These are phyloP conservation scores for Arabidopsis lyrata DNA, from an alignment of 441 rosid genomes.

Conservation along the genomic window DNA sequence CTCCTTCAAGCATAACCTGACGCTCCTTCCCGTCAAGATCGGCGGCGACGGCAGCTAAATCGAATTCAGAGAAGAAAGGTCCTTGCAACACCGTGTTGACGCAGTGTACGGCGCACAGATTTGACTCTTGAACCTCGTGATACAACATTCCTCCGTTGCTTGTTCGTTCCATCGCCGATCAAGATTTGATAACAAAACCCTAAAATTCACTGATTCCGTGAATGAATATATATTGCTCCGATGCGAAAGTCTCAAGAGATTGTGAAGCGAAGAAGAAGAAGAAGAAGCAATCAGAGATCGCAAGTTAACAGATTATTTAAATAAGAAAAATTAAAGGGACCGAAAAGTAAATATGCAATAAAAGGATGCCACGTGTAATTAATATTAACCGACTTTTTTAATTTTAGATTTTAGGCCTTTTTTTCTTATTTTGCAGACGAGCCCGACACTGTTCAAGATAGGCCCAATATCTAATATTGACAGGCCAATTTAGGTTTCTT, in stretches of 20 bases:
- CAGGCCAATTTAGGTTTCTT: background rate
- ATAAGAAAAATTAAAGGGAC: background rate
- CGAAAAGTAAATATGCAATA: background rate
- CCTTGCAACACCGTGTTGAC: constrained; percentile 96
- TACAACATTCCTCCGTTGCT: constrained; percentile 97
- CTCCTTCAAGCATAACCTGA: constrained; percentile 70
- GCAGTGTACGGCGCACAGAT: constrained; percentile 99
- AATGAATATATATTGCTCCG: constrained; percentile 3
- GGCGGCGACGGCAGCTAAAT: constrained; percentile 91
- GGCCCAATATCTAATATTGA: constrained; percentile 13
- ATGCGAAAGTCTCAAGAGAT: constrained; percentile 22
- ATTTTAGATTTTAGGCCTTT: background rate
- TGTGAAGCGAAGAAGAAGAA: constrained; percentile 8
- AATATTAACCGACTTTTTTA: background rate
- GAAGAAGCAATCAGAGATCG: background rate
- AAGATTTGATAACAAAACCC: background rate
- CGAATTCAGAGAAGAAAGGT: constrained; percentile 93
- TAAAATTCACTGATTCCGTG: constrained; percentile 8
- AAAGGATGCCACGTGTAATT: background rate
- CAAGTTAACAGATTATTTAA: constrained; percentile 10
- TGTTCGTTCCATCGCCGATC: constrained; percentile 63
- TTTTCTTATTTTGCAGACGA: background rate
- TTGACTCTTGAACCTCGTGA: constrained; percentile 97
- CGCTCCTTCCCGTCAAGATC: constrained; percentile 91
- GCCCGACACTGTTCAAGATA: background rate